phyloP scores from a whole-genome alignment of 2,329 filamentous ascomycete genomes.

The Cadophora luteo-olivacea region DNA sequence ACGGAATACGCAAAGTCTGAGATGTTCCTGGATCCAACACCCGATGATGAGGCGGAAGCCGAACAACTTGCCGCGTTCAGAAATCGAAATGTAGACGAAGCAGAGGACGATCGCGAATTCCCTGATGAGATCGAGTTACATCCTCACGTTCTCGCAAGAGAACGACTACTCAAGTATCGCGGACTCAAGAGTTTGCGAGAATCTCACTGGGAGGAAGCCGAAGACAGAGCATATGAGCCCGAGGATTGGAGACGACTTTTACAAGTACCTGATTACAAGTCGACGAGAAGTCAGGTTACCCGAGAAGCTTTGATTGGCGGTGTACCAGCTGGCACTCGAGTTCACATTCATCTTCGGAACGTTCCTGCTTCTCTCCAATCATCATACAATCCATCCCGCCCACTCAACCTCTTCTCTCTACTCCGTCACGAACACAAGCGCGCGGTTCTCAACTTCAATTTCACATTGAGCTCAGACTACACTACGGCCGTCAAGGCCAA shows the following conservation, averaged over 20 bases:
- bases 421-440: slow-evolving; percentile 95
- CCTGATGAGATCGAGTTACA: slow-evolving; percentile 96
- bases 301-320: slow-evolving; percentile 90
- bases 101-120: slow-evolving; percentile 90
- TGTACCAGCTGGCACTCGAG: slow-evolving; percentile 81
- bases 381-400: slow-evolving; percentile 59
- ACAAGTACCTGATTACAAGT: slow-evolving; percentile 88
- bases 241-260: slow-evolving; percentile 88
- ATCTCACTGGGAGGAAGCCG: slow-evolving; percentile 86
- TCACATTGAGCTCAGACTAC: slow-evolving; percentile 82
- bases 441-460: slow-evolving; percentile 86
- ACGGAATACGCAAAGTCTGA: slow-evolving; percentile 95
- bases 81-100: slow-evolving; percentile 77
- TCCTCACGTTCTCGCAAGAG: slow-evolving; percentile 83
- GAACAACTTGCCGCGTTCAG: slow-evolving; percentile 84
- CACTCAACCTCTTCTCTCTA: slow-evolving; percentile 82
- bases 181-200: slow-evolving; percentile 91
- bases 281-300: slow-evolving; percentile 75
- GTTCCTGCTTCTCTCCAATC: slow-evolving; percentile 61
- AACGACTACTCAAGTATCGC: slow-evolving; percentile 84
- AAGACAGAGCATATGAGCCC: slow-evolving; percentile 86
- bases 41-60: slow-evolving; percentile 81
- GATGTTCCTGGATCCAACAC: slow-evolving; percentile 78
- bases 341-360: slow-evolving; percentile 76
- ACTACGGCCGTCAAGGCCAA: slow-evolving; percentile 84